Base-by-base conservation (phyloP, 257 asterid genomes). In the Ligustrum vulgare region DNA sequence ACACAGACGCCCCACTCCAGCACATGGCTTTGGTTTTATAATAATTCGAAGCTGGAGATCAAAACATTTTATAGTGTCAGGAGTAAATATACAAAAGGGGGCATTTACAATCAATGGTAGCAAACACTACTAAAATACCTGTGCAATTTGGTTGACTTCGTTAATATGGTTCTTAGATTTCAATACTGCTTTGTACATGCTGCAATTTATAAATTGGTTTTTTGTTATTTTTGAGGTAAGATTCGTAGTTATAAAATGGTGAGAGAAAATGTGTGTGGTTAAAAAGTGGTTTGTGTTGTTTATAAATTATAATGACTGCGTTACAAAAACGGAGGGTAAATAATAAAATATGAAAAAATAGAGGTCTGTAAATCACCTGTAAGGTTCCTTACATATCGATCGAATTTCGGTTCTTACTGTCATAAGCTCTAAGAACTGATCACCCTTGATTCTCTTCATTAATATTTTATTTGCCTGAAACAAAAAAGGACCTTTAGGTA, bases 1-100 rank as follows among this genome's bases (percentile, higher is more conserved):
- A 80, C 98, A 93, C 76, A 93, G 71, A 69, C 96, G 97, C 65
- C 97, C 94, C 35, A 88, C 91, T 85, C 97, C 98, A 64, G 82
- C 88, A 51, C 96, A 82, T 28, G 94, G 83, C 90, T 93, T 91
- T 69, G 93, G 96, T 89, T 88, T 91, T 83, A 91, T 83, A 78
- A 88, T 86, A 70, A 93, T 91, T 49, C 92, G 96, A 66, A 93
- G 91, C 98, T 93, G 92, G 67, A 70, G 70, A 76, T 77, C 83
- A 80, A 80, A 84, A 84, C 16, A 75, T 36, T 35, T 60, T 73
- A 28, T 45, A 47, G 72, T 79, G 71, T 82, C 71, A 81, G 78
- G 75, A 45, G 67, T 33, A 75, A 63, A 8, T 39, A 39, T 47
- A 37, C 33, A 3, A 16, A 75, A 36, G n/a, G 58, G 67, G 39